Percentiles rank a stretch among this genome's conserved stretches.
Evolutionary conservation across 257 asterid genomes (phyloP).

Genomic region (Galeopsis tetrahit): DNA sequence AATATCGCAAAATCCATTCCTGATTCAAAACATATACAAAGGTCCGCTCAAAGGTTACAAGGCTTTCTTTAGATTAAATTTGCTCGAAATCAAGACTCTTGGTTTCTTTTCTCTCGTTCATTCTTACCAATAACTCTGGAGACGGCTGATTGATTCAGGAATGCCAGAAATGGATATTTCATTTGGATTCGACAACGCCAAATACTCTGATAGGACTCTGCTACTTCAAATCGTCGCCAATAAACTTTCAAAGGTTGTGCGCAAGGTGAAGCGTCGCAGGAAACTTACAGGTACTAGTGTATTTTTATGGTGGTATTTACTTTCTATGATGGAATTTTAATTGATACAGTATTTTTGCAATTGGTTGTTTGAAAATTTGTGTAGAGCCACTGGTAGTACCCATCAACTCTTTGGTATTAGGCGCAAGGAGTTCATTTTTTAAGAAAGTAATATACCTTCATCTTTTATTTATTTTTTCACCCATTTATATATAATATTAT

Average conservation of each 20-base stretch:
- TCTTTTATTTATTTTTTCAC: background rate
- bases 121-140: too few species aligned
- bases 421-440: constrained; percentile 72
- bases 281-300: background rate
- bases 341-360: background rate
- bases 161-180: background rate
- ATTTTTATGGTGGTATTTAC: too few species aligned
- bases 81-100: too few species aligned
- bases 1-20: too few species aligned
- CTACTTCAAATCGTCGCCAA: background rate
- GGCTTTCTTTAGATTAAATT: too few species aligned
- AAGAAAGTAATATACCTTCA: constrained; percentile 54
- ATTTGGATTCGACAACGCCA: background rate
- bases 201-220: background rate
- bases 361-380: background rate
- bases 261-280: background rate
- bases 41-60: too few species aligned
- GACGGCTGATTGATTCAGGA: too few species aligned
- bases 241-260: background rate
- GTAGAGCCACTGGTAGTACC: background rate
- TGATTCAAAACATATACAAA: too few species aligned
- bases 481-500: background rate
- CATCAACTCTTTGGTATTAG: constrained; percentile 46
- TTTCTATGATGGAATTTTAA: background rate
- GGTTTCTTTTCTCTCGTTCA: too few species aligned